A percentile compares a stretch with the other conserved stretches of the same genome.
Conservation (phyloP, 1,284 basidiomycete species). For the Cystobasidium sp. region DNA sequence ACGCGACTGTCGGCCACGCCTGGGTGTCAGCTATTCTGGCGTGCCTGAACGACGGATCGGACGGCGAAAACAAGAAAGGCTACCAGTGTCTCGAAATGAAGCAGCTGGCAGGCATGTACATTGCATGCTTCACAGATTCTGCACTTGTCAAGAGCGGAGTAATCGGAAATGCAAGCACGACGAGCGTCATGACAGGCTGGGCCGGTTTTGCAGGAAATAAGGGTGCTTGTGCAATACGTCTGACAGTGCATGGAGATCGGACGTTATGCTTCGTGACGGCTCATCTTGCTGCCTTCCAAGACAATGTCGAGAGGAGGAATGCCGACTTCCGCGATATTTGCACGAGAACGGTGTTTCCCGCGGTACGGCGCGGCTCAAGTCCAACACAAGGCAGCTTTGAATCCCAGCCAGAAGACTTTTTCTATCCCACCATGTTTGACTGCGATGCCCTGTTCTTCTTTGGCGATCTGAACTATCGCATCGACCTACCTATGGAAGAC, state of each 20-base stretch:
- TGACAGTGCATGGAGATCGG: conserved; percentile 75
- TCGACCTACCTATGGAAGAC: conserved; percentile 83
- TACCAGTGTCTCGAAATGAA: conserved; percentile 70
- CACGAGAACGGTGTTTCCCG: conserved; percentile 70
- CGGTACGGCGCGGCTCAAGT: conserved; percentile 45
- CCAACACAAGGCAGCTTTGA: not conserved
- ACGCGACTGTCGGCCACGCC: conserved; percentile 45
- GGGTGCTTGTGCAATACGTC: conserved; percentile 48
- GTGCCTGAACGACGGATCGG: not conserved
- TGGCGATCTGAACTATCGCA: conserved; percentile 88
- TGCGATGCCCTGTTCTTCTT: conserved; percentile 18
- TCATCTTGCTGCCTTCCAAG: conserved; percentile 93
- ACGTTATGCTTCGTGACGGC: conserved; percentile 93
- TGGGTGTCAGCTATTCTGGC: conserved; percentile 48
- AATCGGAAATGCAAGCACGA: conserved; percentile 67
- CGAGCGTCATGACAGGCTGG: conserved; percentile 87
- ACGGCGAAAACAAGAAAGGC: not conserved
- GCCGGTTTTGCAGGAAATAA: conserved; percentile 94
- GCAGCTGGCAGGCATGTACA: conserved; percentile 87
- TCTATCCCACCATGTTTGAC: conserved; percentile 7
- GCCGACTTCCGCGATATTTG: conserved; percentile 84
- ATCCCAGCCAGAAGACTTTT: not conserved
- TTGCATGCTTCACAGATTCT: conserved; percentile 73
- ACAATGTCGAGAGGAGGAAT: conserved; percentile 79
- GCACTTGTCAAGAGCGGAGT: conserved; percentile 62